Base-by-base conservation (phyloP, 495 filamentous ascomycete genomes). In the Penicillium chermesinum region DNA sequence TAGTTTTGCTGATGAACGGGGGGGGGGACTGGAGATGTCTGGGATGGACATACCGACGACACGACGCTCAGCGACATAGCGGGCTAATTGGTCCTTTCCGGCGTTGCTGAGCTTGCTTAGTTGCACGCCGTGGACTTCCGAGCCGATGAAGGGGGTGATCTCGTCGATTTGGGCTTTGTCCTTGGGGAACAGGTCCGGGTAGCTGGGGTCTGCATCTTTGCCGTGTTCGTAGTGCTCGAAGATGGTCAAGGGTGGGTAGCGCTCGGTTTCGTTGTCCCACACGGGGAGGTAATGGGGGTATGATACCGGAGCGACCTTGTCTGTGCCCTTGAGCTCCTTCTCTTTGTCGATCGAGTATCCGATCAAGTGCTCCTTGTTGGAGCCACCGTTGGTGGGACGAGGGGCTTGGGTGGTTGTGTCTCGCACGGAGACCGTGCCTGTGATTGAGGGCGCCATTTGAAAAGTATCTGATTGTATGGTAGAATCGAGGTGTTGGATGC, bases 321-420 rank as follows among this genome's bases (percentile, higher is more conserved):
- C 59, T 39, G 71, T 71, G 7, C 75, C 75, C 46, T 75, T 66
- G 17, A 69, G 44, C 46, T 77, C 74, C 10, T 59, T 48, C 1
- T 70, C 65, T 40, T 69, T 65, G 14, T 69, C 62, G 41, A 66
- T 71, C 44, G 77, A 70, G 48, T 77, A 80, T 50, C 75, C 73
- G 38, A 70, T 71, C 21, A 76, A 56, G 38, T 82, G 69, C 57
- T 86, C 81, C 69, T 86, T 86, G 66, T 85, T 85, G 38, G 70
- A 65, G n/a, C 74, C 75, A 3, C 64, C 66, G 15, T 72, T 67
- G 17, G 61, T 58, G 51, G 70, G 64, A 25, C 69, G 59, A 4
- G 58, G 44, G 12, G 66, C 58, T 14, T 63, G 53, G 62, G 71
- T 48, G 54, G 66, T 49, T 47, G 67, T 36, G 32, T 57, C 49